Base-by-base conservation (phyloP, 2,329 filamentous ascomycete species). In the Pyrenochaeta sp. region DNA sequence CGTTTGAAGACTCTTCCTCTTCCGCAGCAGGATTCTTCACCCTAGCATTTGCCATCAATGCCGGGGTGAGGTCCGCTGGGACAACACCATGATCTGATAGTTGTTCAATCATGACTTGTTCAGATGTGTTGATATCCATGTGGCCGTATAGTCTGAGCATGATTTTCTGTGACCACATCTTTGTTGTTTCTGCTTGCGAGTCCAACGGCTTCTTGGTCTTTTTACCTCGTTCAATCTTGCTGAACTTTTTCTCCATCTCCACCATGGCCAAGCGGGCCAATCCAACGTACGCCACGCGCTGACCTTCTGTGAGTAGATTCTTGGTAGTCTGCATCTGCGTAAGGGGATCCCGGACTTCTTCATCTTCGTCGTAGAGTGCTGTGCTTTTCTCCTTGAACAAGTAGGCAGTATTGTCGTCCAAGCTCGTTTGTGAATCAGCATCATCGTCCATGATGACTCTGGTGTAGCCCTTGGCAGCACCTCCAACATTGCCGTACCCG, bases 31-130 rank as follows among this genome's bases (percentile, higher is more conserved):
- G 94, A 63, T 99, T 99, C 64, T 90, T 90, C 22, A 99, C 92
- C 37, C 91, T 83, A 9, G 94, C 84, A 71, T 97, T 99, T 51
- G 90, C 85, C 86, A 96, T 96, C 30, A 99, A 78, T 0, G 89
- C 83, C 0, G 89, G 87, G 0, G 90, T 92, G 44, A 99, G 77
- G 68, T 99, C 94, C 30, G 79, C 77, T 0, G 94, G 87, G 50
- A 90, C 79, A 6, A 99, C 91, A 4, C 93, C 94, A 72, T 99
- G 94, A 44, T 94, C 89, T 9, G 89, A 87, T 45, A 99, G 79
- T 72, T 99, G 94, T 74, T 99, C 94, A 57, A 99, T 96, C 94
- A 99, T 99, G 69, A 99, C 79, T 76, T 99, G 94, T 72, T 99
- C 94, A 10, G 83, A 86, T 15, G 87, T 78, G 63, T 86, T 91